Conservation (phyloP, 202 grass and related monocot species). For the Setaria viridis region DNA sequence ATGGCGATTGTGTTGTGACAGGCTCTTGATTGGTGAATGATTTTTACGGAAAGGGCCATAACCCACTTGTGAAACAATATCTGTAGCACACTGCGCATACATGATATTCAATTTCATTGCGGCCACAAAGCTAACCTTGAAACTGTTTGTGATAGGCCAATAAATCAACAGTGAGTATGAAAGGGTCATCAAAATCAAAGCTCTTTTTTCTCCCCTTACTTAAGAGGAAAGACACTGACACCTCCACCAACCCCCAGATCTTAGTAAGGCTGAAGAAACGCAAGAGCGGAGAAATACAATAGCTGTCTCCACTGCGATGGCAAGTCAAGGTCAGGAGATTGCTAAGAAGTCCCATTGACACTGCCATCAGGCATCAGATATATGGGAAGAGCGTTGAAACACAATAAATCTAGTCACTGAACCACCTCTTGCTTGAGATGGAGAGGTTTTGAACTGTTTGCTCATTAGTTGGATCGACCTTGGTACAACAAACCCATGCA, state of each 20-base stretch:
- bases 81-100: background rate
- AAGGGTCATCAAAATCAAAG: conserved; percentile 6
- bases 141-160: conserved; percentile 7
- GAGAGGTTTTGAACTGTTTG: background rate
- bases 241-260: background rate
- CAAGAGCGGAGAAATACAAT: background rate
- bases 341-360: background rate
- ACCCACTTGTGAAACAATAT: conserved; percentile 6
- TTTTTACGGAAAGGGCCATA: conserved; percentile 4
- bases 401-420: background rate
- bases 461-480: background rate
- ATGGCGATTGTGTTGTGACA: background rate
- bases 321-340: too few species aligned
- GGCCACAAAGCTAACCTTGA: conserved; percentile 10
- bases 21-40: background rate
- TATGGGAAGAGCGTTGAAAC: background rate
- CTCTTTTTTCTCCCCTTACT: background rate
- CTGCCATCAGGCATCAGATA: background rate
- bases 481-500: background rate
- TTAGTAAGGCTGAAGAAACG: background rate
- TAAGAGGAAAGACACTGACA: background rate
- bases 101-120: background rate
- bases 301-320: background rate
- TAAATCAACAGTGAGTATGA: conserved; percentile 4
- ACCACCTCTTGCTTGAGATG: background rate